A percentile compares a stretch with the other conserved stretches of the same genome.
These are phyloP conservation scores for Venturia oleaginea DNA, from an alignment of 2,329 filamentous ascomycete species.

Conservation along the genomic window DNA sequence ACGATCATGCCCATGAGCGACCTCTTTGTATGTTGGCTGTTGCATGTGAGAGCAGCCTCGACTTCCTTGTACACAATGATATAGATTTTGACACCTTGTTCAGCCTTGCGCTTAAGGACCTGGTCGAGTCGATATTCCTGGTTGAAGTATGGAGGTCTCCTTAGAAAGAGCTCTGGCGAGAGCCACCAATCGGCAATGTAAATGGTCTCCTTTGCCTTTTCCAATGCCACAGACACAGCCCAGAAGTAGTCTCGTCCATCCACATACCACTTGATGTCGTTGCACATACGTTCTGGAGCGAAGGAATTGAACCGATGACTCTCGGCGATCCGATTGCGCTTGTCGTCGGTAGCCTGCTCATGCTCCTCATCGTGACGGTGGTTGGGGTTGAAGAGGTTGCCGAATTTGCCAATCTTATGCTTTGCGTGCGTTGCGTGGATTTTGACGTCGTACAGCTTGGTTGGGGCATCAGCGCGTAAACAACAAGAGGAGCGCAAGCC, in stretches of 20 bases:
- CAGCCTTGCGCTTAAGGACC: conserved; percentile 76
- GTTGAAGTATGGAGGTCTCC: conserved; percentile 71
- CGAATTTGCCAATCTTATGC: conserved; percentile 54
- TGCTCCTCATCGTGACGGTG: conserved; percentile 93
- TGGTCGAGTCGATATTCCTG: conserved; percentile 84
- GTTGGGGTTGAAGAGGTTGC: conserved; percentile 67
- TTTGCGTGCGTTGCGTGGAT: conserved; percentile 50
- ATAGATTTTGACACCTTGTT: conserved; percentile 90
- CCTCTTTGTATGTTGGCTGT: conserved; percentile 87
- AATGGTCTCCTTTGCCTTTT: conserved; percentile 82
- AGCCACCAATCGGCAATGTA: conserved; percentile 98
- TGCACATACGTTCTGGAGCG: conserved; percentile 76
- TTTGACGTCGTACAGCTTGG: conserved; percentile 36
- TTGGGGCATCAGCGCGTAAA: neutral
- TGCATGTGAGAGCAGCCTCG: conserved; percentile 60
- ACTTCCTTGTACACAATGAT: conserved; percentile 86
- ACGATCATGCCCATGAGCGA: conserved; percentile 69
- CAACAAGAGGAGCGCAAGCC: neutral
- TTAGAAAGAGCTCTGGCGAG: conserved; percentile 76
- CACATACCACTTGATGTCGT: conserved; percentile 93
- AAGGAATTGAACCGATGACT: conserved; percentile 81
- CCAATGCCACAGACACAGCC: conserved; percentile 81
- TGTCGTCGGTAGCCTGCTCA: conserved; percentile 73
- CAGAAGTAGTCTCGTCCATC: conserved; percentile 94
- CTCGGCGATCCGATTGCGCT: conserved; percentile 62